Percentiles rank a stretch among this genome's conserved stretches.
phyloP scores from a whole-genome alignment of 495 filamentous ascomycete genomes.

The Penicillium egyptiacum region DNA sequence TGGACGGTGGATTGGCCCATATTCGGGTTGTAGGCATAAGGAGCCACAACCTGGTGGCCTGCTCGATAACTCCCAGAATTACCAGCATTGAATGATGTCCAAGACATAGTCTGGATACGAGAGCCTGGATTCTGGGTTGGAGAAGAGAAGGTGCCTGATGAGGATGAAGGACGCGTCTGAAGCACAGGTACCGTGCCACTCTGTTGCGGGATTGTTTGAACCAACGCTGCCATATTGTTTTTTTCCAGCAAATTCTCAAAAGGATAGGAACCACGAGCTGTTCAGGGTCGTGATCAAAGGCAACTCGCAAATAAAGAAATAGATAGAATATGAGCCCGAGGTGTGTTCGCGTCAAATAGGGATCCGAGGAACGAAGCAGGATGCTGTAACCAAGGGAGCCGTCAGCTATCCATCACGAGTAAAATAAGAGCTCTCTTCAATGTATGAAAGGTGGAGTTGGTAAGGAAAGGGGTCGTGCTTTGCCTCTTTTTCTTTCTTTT shows the following conservation, averaged over 20 bases:
- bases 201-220: conserved; percentile 85
- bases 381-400: conserved; percentile 13
- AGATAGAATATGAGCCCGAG: conserved; percentile 3
- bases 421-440: neutral
- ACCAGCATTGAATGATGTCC: conserved; percentile 63
- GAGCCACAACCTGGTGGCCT: conserved; percentile 65
- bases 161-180: conserved; percentile 74
- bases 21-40: conserved; percentile 83
- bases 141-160: conserved; percentile 52
- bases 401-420: conserved; percentile 16
- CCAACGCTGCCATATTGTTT: conserved; percentile 80
- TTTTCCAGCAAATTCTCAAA: conserved; percentile 27
- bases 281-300: conserved; percentile 24
- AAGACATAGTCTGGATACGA: conserved; percentile 57
- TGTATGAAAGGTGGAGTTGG: conserved; percentile 14
- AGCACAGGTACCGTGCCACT: conserved; percentile 78
- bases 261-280: conserved; percentile 17
- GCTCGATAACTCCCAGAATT: conserved; percentile 66
- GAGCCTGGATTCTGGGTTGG: conserved; percentile 48
- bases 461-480: conserved; percentile 20
- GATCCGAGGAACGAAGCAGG: conserved; percentile 20
- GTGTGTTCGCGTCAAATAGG: conserved; percentile 14
- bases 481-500: conserved; percentile 15
- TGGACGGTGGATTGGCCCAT: conserved; percentile 52
- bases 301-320: conserved; percentile 22